These are phyloP conservation scores for Lignosus rhinocerotis DNA, from an alignment of 1,284 basidiomycete species.

Conservation along the genomic window DNA sequence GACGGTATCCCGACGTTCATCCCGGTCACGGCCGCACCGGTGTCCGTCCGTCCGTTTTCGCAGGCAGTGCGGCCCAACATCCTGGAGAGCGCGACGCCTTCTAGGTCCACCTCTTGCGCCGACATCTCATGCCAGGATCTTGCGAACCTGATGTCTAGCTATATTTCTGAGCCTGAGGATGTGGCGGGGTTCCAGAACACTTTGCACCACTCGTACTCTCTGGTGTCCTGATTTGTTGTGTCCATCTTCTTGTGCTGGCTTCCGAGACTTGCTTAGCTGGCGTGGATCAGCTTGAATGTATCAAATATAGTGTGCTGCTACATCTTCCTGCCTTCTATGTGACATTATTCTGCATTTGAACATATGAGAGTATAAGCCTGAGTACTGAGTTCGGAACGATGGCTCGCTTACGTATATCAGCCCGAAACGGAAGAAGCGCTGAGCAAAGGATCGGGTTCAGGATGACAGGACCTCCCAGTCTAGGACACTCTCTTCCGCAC, in stretches of 20 bases:
- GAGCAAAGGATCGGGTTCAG: neutral
- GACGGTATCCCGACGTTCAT: neutral
- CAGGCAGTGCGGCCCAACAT: neutral
- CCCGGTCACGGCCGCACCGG: neutral
- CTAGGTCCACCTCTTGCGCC: neutral
- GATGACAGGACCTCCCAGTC: neutral
- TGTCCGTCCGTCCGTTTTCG: neutral
- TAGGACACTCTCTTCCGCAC: neutral
- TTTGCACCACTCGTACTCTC: neutral
- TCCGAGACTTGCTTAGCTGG: neutral
- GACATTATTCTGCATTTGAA: constrained; percentile 3
- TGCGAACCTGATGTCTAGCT: neutral
- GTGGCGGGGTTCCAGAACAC: neutral
- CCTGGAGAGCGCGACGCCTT: neutral
- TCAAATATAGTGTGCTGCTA: neutral
- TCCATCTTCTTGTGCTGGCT: neutral
- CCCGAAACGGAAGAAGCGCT: neutral
- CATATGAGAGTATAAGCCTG: too few relatives aligned
- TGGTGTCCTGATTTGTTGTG: neutral
- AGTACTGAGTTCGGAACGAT: neutral
- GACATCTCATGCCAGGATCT: neutral
- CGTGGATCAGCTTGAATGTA: neutral
- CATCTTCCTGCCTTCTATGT: neutral
- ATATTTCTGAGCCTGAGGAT: neutral
- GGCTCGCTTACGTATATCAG: neutral